Evolutionary conservation across 2,329 filamentous ascomycete genomes (phyloP).

Genomic region (Curvularia sp.): DNA sequence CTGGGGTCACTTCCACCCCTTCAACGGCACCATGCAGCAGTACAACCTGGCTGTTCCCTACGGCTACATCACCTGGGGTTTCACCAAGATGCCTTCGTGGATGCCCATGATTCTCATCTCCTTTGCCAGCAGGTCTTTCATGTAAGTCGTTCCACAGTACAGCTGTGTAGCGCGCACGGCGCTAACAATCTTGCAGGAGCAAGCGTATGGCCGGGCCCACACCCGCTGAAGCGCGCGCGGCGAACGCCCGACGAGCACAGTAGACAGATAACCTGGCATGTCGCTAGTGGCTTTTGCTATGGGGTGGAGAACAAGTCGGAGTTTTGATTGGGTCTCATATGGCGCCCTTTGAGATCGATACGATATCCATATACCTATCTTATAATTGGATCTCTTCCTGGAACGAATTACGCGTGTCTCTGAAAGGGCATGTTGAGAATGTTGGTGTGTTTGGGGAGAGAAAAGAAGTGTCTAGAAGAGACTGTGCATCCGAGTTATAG

Average conservation of each 20-base stretch:
- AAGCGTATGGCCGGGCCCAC: conserved; percentile 23
- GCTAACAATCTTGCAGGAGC: conserved; percentile 15
- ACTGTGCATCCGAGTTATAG: neutral
- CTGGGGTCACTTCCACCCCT: conserved; percentile 77
- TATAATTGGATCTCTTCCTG: conserved; percentile 2
- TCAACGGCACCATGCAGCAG: conserved; percentile 71
- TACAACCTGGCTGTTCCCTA: conserved; percentile 68
- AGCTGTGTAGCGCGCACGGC: neutral
- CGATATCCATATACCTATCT: conserved; percentile 4
- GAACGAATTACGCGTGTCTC: neutral
- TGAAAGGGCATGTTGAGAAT: neutral
- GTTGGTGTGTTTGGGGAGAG: neutral
- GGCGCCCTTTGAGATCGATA: neutral
- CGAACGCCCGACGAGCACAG: conserved; percentile 13
- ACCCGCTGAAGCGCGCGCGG: conserved; percentile 10
- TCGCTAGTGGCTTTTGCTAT: neutral
- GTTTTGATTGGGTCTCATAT: neutral
- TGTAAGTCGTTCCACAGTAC: conserved; percentile 62
- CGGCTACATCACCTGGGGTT: conserved; percentile 71
- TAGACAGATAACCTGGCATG: conserved; percentile 2
- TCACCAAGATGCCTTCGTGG: conserved; percentile 71
- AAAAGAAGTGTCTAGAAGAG: neutral
- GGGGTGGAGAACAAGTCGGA: neutral
- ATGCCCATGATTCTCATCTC: conserved; percentile 78
- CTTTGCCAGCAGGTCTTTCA: conserved; percentile 75